A percentile compares a stretch with the other conserved stretches of the same genome.
These are phyloP conservation scores for Catenaria anguillulae DNA, from an alignment of 371 early-diverging fungal species.

Conservation along the genomic window DNA sequence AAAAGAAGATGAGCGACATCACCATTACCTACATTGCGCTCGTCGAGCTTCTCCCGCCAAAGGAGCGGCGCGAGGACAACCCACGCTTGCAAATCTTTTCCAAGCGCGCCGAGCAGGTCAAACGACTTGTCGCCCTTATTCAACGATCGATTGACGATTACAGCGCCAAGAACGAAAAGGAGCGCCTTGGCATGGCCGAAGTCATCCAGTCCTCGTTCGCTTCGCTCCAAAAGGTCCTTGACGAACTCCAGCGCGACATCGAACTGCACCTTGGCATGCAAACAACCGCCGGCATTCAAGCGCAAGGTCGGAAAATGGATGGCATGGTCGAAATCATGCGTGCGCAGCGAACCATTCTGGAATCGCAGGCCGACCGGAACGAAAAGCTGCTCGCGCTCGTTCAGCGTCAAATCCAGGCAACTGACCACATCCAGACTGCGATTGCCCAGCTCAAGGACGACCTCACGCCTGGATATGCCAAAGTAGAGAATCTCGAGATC, in stretches of 20 bases:
- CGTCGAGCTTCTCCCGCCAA: conserved; percentile 6
- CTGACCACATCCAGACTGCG: neutral
- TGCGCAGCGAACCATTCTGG: neutral
- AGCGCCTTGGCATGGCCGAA: neutral
- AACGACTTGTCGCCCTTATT: neutral
- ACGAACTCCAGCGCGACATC: conserved; percentile 6
- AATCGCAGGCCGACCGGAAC: neutral
- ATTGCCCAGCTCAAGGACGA: neutral
- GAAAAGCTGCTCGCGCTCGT: conserved; percentile 1
- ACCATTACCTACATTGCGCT: conserved; percentile 7
- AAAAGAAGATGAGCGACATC: conserved; percentile 7
- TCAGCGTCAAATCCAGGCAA: neutral
- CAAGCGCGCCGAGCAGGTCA: neutral
- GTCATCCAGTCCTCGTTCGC: neutral
- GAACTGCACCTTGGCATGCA: conserved; percentile 1
- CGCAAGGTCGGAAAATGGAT: neutral
- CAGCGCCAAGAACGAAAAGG: neutral
- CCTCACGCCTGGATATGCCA: neutral
- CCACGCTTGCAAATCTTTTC: neutral
- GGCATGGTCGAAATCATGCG: neutral
- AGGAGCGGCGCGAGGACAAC: conserved; percentile 5
- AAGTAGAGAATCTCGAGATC: conserved; percentile 3
- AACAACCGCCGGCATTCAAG: neutral
- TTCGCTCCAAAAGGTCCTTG: neutral
- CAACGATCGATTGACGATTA: neutral